A percentile compares a stretch with the other conserved stretches of the same genome.
Evolutionary conservation across 768 basidiomycete species (phyloP).

Genomic region (Tricholomella constricta): DNA sequence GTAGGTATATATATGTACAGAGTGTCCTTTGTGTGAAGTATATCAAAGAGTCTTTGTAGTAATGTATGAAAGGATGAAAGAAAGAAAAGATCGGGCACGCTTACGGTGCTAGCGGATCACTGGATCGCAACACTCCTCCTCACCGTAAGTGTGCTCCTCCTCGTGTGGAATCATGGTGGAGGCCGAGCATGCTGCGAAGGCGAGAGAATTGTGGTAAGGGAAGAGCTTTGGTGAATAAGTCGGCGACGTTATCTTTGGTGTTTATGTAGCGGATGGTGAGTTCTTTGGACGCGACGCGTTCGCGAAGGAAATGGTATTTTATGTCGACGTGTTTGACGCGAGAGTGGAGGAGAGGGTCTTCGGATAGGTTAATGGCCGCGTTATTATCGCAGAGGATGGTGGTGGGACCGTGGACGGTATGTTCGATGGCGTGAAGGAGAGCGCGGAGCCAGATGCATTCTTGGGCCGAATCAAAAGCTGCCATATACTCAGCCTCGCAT

Average conservation of each 20-base stretch:
- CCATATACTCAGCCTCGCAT: conserved; percentile 7
- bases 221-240: conserved; percentile 6
- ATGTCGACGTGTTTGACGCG: too few species aligned
- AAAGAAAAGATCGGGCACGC: too few species aligned
- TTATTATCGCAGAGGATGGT: background rate
- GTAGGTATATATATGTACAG: too few species aligned
- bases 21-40: too few species aligned
- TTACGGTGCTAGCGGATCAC: too few species aligned
- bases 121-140: too few species aligned
- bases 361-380: background rate
- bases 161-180: background rate
- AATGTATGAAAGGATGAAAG: too few species aligned
- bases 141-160: background rate
- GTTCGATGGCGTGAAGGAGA: background rate
- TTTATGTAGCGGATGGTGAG: background rate
- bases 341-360: too few species aligned
- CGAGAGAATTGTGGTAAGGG: background rate
- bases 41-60: too few species aligned
- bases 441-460: background rate
- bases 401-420: background rate
- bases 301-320: background rate
- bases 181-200: background rate
- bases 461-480: background rate
- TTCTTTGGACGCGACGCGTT: background rate
- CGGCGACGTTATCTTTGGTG: conserved; percentile 5